Base-by-base conservation (phyloP, 2,329 filamentous ascomycete species). In the Fusarium sororula region DNA sequence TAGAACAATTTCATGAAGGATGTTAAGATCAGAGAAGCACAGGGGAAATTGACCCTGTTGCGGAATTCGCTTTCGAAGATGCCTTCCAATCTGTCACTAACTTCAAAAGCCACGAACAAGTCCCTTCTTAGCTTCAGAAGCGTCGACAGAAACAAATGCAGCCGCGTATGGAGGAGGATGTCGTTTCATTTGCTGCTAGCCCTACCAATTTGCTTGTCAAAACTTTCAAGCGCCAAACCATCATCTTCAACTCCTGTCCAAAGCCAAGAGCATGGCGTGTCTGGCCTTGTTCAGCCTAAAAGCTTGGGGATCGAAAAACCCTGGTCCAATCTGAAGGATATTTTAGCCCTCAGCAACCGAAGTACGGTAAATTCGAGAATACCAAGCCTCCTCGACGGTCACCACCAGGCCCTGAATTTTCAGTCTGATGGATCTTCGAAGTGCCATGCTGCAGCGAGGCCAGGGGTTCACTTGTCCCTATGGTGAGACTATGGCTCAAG, bases 181-280 rank as follows among this genome's bases (percentile, higher is more conserved):
- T 92, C 81, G 86, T 87, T 35, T 84, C 86, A 3, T 95, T 94
- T 78, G 91, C 93, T 4, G 91, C 90, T 18, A 93, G 91, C 80
- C 84, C 94, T 53, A 93, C 91, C 0, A 91, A 90, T 64, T 85
- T 89, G 1, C 84, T 86, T 5, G 91, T 91, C 7, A 92, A 90
- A 72, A 84, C 83, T 6, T 85, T 94, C 10, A 85, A 92, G 30
- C 91, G 91, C 0, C 91, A 94, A 78, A 89, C 85, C 8, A 88
- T 94, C 55, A 87, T 91, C 4, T 85, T 88, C 37, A 37, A 58
- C 17, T 14, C 48, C 9, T 26, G 30, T 6, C 7, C 41, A 6
- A 59, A 57, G 24, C 26, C 44, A 22, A 68, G 54, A 28, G 24
- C 6, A 24, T 13, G 14, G 15, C 15, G 24, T 58, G 67, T 18